phyloP scores from a whole-genome alignment of 2,329 filamentous ascomycete species.

The Sporothrix brasiliensis region DNA sequence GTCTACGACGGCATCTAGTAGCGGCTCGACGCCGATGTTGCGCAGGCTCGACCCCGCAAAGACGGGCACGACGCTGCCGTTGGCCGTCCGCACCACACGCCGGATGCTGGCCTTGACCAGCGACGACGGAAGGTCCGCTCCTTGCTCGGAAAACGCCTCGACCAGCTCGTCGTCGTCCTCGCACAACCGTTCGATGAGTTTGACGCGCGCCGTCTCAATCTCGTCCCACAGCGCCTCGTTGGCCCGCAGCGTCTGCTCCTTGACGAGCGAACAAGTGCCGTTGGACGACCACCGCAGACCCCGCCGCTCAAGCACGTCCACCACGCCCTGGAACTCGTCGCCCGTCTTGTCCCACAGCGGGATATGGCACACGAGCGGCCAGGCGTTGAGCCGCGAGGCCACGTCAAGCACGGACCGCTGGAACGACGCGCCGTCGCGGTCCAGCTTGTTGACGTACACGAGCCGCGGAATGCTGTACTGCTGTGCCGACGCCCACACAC shows the following conservation, averaged over 20 bases:
- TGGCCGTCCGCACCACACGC: constrained; percentile 66
- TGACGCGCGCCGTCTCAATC: constrained; percentile 72
- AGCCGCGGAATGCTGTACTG: constrained; percentile 82
- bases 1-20: constrained; percentile 86
- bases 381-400: constrained; percentile 74
- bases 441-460: constrained; percentile 82
- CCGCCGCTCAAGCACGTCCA: constrained; percentile 76
- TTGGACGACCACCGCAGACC: constrained; percentile 68
- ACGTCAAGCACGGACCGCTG: constrained; percentile 84
- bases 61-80: constrained; percentile 77
- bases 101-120: constrained; percentile 75
- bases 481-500: constrained; percentile 90
- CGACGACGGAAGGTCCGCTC: constrained; percentile 70
- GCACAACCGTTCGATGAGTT: constrained; percentile 79
- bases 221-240: constrained; percentile 64
- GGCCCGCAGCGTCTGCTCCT: constrained; percentile 49
- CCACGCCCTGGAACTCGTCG: constrained; percentile 74
- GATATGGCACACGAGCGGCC: constrained; percentile 91
- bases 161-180: constrained; percentile 87
- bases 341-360: constrained; percentile 91
- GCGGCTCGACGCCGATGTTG: constrained; percentile 89
- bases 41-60: constrained; percentile 92
- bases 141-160: constrained; percentile 77
- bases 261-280: constrained; percentile 42
- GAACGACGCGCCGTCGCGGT: constrained; percentile 81